Evolutionary conservation across 2,329 filamentous ascomycete genomes (phyloP).

Genomic region (Claviceps spartinae): DNA sequence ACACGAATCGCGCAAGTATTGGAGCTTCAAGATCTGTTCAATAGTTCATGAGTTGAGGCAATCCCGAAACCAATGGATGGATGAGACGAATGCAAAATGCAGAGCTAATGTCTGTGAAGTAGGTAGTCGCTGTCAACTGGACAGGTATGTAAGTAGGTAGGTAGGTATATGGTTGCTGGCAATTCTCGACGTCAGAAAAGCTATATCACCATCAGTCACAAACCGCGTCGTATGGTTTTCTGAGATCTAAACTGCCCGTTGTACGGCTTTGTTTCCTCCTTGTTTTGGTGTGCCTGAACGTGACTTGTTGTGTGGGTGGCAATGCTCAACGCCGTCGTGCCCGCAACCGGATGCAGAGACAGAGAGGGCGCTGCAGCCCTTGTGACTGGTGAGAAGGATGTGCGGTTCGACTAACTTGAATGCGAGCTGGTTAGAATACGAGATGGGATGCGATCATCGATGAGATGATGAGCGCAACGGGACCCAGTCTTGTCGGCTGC

Average conservation of each 20-base stretch:
- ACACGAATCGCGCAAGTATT: not conserved
- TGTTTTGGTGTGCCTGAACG: not conserved
- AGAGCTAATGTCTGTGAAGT: not conserved
- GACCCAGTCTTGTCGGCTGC: not conserved
- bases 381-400: not conserved
- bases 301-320: conserved; percentile 1
- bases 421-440: conserved; percentile 3
- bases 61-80: not conserved
- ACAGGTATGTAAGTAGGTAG: too few relatives aligned
- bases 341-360: not conserved
- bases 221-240: not conserved
- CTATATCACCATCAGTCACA: not conserved
- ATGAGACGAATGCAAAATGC: not conserved
- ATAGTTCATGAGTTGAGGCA: not conserved
- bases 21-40: not conserved
- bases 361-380: not conserved
- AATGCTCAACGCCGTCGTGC: not conserved
- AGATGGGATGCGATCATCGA: conserved; percentile 2
- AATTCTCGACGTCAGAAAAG: not conserved
- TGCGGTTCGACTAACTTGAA: not conserved
- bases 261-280: not conserved
- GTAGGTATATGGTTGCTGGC: not conserved
- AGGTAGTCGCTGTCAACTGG: not conserved
- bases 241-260: not conserved
- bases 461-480: not conserved